Evolutionary conservation across 352 stramenopile species (phyloP), one percentile per base, ranked within the genome.

Genomic region (Pythium monospermum): DNA sequence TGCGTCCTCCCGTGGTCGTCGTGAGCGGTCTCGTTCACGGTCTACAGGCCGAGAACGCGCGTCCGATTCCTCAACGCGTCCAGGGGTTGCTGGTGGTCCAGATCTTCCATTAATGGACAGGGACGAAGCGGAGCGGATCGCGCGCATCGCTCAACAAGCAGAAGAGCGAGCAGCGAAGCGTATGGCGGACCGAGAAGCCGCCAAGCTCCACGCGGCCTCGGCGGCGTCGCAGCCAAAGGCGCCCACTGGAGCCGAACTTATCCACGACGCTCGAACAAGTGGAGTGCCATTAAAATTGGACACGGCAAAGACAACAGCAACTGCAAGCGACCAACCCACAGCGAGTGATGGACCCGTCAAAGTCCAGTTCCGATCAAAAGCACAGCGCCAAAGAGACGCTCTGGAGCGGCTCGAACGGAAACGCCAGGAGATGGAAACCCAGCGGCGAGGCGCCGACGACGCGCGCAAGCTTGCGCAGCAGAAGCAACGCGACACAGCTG

Each of bases 291-390:
- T 54, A 65, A 89, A 68, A 33, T 41, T 81, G 27, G 56, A 27
- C 41, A 49, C 30, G 25, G 50, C 32, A 23, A 62, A 32, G 27
- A 64, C 66, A 4, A 33, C 53, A 16, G 73, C 68, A 49, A 62
- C 77, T 6, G 61, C 31, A 26, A 49, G 55, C 6, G 27, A 37
- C 23, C 25, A 16, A 19, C 0, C 23, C 12, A 32, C n/a, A 8
- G 21, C 28, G 1, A 16, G 26, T 15, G 27, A 18, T 13, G 23
- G 25, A 18, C 23, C 15, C 3, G 19, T 48, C 26, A 87, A 87
- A 54, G 76, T 86, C 1, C 66, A 46, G 37, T 95, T 95, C 56
- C 71, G 77, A 0, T 86, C 81, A 4, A 95, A 92, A 44, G 81
- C 71, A 23, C 79, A 95, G 69, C 68, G 85, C 26, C 67, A 94